Evolutionary conservation across 2,329 filamentous ascomycete species (phyloP), one percentile per base, ranked within the genome.

Genomic region (Metarhizium sp.): DNA sequence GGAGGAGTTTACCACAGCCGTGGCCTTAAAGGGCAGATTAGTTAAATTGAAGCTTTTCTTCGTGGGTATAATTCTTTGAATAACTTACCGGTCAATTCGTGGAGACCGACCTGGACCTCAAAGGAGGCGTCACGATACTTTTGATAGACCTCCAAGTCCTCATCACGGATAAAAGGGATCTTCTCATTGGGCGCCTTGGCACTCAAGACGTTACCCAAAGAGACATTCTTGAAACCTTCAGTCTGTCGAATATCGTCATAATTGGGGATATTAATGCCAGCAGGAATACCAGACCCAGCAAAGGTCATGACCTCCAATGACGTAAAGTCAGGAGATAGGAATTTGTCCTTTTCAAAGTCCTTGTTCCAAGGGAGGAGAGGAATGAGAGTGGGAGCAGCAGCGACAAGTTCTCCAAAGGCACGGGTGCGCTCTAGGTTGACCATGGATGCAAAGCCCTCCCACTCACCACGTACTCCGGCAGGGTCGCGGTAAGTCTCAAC

Each of bases 341-440:
- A 99, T 66, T 88, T 91, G 75, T 96, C 92, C 72, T 97, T 97
- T 69, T 99, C 94, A 61, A 97, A 99, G 0, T 90, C 88, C 50
- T 82, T 80, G 40, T 78, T 76, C 94, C 94, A 99, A 0, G 94
- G 94, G 14, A 99, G 76, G 59, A 95, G 84, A 6, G 91, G 90
- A 52, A 99, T 96, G 67, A 96, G 85, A 49, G 77, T 76, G 11
- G 91, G 87, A 0, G 94, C 92, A 30, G 85, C 85, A 20, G 85
- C 79, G 4, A 97, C 94, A 1, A 97, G 81, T 62, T 88, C 86
- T 7, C 87, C 87, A 66, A 97, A 97, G 1, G 92, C 90, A 57
- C 81, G 82, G 1, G 92, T 99, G 20, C 92, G 85, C 69, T 96
- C 92, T 66, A 92, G 78, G 72, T 97, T 97, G 49, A 97, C 87